These are phyloP conservation scores for Myochromella boudieri DNA, from an alignment of 768 basidiomycete genomes.

Conservation along the genomic window DNA sequence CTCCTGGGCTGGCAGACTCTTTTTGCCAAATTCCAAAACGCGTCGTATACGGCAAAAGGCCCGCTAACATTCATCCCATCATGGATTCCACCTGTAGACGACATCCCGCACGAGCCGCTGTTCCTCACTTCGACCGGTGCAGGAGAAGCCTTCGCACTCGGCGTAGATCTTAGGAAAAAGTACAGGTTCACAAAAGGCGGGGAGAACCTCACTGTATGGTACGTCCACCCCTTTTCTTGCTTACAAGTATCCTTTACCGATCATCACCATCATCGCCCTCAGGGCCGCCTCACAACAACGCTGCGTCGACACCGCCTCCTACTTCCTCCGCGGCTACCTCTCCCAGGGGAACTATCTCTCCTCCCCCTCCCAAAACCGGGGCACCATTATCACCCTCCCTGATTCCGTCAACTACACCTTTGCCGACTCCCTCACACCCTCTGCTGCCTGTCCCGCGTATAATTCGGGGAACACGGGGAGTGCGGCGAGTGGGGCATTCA, in stretches of 20 bases:
- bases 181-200: slow-evolving; percentile 41
- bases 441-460: slow-evolving; percentile 37
- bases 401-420: slow-evolving; percentile 42
- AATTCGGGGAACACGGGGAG: slow-evolving; percentile 28
- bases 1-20: slow-evolving; percentile 37
- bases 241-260: not conserved
- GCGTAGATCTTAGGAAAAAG: slow-evolving; percentile 35
- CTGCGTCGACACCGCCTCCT: slow-evolving; percentile 38
- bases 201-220: slow-evolving; percentile 43
- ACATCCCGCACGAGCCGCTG: slow-evolving; percentile 35
- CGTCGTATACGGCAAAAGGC: slow-evolving; percentile 35
- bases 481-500: slow-evolving; percentile 24
- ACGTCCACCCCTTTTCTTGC: slow-evolving; percentile 6
- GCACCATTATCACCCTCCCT: slow-evolving; percentile 32
- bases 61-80: slow-evolving; percentile 39
- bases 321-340: slow-evolving; percentile 40
- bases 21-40: slow-evolving; percentile 39
- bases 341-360: slow-evolving; percentile 39
- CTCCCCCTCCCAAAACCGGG: slow-evolving; percentile 30
- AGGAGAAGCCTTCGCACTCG: slow-evolving; percentile 38
- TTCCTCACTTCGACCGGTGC: slow-evolving; percentile 40
- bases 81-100: slow-evolving; percentile 40
- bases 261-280: too few relatives aligned
- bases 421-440: slow-evolving; percentile 43
- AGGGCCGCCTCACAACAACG: slow-evolving; percentile 45